Evolutionary conservation across 75 land plant genomes (phyloP).

Genomic region (Picea sitchensis): DNA sequence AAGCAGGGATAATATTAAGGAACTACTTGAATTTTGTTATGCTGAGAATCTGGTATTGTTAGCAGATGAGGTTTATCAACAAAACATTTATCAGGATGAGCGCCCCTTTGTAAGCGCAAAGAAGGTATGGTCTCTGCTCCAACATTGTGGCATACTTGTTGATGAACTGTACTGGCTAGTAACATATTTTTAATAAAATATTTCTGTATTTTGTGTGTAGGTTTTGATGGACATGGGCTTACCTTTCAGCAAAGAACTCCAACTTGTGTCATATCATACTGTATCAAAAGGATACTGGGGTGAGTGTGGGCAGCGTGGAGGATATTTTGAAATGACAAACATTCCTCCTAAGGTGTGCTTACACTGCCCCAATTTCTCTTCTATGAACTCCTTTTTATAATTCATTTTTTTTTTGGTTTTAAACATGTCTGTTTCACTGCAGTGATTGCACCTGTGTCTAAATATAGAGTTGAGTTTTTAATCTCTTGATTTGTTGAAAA

Average conservation of each 20-base stretch:
- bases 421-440: not conserved
- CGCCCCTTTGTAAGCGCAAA: conserved; percentile 93
- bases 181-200: not conserved
- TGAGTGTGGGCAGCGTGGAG: conserved; percentile 99
- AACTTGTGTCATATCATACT: conserved; percentile 92
- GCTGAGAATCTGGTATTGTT: conserved; percentile 70
- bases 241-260: conserved; percentile 66
- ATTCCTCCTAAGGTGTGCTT: conserved; percentile 69
- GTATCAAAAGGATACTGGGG: conserved; percentile 97
- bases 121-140: conserved; percentile 52
- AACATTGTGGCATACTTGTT: not conserved
- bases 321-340: conserved; percentile 96
- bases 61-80: conserved; percentile 98
- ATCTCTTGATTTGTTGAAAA: not conserved
- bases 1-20: conserved; percentile 63
- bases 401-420: not conserved
- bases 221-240: conserved; percentile 87
- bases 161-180: not conserved
- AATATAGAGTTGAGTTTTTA: not conserved
- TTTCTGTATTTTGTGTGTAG: conserved; percentile 24
- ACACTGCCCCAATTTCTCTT: no score
- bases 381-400: not conserved
- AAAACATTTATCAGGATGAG: conserved; percentile 94
- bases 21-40: conserved; percentile 69
- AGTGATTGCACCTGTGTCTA: no score